A percentile compares a stretch with the other conserved stretches of the same genome.
These are phyloP conservation scores for Pestalotiopsis sp. DNA, from an alignment of 2,329 filamentous ascomycete species.

Conservation along the genomic window DNA sequence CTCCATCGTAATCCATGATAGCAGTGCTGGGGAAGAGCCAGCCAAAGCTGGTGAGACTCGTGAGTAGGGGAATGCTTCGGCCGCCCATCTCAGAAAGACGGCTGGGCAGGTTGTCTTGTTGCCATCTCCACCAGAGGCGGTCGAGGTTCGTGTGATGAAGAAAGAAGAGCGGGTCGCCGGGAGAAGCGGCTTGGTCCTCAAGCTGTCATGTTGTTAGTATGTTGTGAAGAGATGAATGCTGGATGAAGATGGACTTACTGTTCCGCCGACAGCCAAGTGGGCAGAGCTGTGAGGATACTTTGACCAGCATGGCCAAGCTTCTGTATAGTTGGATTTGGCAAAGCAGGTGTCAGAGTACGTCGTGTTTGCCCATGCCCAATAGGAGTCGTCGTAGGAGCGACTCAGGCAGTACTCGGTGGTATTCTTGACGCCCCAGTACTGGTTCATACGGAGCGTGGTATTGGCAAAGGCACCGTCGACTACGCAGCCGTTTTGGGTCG, in stretches of 20 bases:
- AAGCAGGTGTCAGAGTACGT: conserved; percentile 8
- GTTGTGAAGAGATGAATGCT: neutral
- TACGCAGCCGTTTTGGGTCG: neutral
- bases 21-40: conserved; percentile 4
- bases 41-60: neutral
- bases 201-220: neutral
- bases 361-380: conserved; percentile 2
- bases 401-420: neutral
- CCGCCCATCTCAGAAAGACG: conserved; percentile 9
- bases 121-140: conserved; percentile 21
- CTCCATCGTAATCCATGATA: conserved; percentile 16
- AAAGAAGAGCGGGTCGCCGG: conserved; percentile 30
- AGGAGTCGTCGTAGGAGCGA: neutral
- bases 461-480: conserved; percentile 7
- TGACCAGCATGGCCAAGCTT: conserved; percentile 9
- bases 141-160: conserved; percentile 32
- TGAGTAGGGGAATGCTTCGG: neutral
- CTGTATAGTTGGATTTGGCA: conserved; percentile 1
- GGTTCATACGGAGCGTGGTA: neutral
- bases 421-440: neutral
- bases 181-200: conserved; percentile 13
- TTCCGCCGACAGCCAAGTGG: neutral
- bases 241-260: neutral
- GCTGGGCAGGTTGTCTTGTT: neutral
- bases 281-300: neutral